These are phyloP conservation scores for Paraphoma chrysanthemicola DNA, from an alignment of 2,329 filamentous ascomycete species.

Conservation along the genomic window DNA sequence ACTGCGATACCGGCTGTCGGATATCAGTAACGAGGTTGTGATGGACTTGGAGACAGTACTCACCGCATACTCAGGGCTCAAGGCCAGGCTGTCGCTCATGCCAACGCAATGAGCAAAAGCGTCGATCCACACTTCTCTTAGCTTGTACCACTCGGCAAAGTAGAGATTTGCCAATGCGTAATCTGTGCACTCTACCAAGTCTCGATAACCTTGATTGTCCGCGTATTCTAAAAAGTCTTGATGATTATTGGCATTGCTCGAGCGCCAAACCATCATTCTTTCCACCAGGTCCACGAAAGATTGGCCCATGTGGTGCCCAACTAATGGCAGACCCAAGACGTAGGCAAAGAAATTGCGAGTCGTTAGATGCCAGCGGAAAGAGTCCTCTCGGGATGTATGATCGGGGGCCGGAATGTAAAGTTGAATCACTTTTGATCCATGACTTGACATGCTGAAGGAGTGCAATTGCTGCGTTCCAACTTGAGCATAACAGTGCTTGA, in stretches of 20 bases:
- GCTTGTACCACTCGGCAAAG: slow-evolving; percentile 70
- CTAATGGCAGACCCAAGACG: slow-evolving; percentile 69
- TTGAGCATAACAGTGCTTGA: slow-evolving; percentile 56
- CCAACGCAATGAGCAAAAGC: slow-evolving; percentile 81
- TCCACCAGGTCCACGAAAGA: slow-evolving; percentile 70
- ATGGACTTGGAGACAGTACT: slow-evolving; percentile 28
- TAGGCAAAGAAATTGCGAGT: slow-evolving; percentile 81
- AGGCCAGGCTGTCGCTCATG: slow-evolving; percentile 69
- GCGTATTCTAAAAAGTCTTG: slow-evolving; percentile 70
- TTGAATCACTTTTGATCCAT: slow-evolving; percentile 52
- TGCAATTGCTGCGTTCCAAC: slow-evolving; percentile 16
- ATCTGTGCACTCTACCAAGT: slow-evolving; percentile 69
- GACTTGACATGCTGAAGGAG: slow-evolving; percentile 51
- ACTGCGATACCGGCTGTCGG: slow-evolving; percentile 49
- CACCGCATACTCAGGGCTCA: slow-evolving; percentile 68
- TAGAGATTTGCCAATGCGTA: slow-evolving; percentile 73
- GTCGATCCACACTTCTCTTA: slow-evolving; percentile 72
- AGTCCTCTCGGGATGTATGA: slow-evolving; percentile 59
- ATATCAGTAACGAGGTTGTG: slow-evolving; percentile 6
- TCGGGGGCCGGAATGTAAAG: slow-evolving; percentile 74
- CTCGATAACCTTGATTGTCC: slow-evolving; percentile 72
- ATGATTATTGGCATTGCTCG: slow-evolving; percentile 61
- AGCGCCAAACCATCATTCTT: slow-evolving; percentile 69
- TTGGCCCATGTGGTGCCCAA: slow-evolving; percentile 70
- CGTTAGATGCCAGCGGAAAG: slow-evolving; percentile 69